A percentile compares a stretch with the other conserved stretches of the same genome.
Conservation (phyloP, 176 grass and related monocot genomes). For the Triticum aestivum region IWGSC_CS_RefSeq_v2.1 NC_057808.1:249508469-249508968, state of each 20-base stretch:
- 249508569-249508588: background rate
- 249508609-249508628: conserved; percentile 10
- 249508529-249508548: background rate
- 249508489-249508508: background rate
- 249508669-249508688: background rate
- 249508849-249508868: too few species aligned
- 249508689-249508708: background rate
- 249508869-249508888: too few species aligned
- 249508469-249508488: background rate
- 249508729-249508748: background rate
- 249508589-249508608: background rate
- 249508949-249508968: too few species aligned
- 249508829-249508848: too few species aligned
- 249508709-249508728: background rate
- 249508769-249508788: too few species aligned
- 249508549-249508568: background rate
- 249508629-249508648: background rate
- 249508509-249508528: background rate
- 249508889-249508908: too few species aligned
- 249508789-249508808: too few species aligned
- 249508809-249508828: too few species aligned
- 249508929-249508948: background rate
- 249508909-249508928: too few species aligned
- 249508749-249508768: too few species aligned
- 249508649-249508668: background rate